phyloP scores from a whole-genome alignment of 352 stramenopile species.

The Phytophthora parvispora region DNA sequence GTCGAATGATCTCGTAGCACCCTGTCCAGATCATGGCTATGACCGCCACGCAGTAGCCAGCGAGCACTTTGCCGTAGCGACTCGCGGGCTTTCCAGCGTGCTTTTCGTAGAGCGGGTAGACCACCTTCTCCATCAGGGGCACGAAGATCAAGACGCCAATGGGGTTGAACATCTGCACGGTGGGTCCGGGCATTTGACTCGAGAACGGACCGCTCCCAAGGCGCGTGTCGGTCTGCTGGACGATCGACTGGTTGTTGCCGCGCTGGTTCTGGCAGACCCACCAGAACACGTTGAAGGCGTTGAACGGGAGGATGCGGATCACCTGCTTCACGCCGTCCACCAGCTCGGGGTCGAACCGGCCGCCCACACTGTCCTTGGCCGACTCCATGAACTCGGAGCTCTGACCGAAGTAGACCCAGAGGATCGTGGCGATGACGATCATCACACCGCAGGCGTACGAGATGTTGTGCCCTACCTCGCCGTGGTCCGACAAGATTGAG shows the following conservation, averaged over 20 bases:
- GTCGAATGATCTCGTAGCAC: constrained; percentile 5
- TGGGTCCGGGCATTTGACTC: not conserved
- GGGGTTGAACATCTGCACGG: constrained; percentile 4
- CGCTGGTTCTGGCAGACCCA: constrained; percentile 2
- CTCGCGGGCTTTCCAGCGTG: not conserved
- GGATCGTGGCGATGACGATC: not conserved
- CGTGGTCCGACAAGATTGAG: constrained; percentile 1
- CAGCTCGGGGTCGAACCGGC: not conserved
- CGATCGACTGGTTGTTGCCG: constrained; percentile 1
- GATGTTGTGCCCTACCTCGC: constrained; percentile 1
- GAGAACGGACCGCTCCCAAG: not conserved
- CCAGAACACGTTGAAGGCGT: constrained; percentile 4
- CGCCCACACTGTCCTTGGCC: not conserved
- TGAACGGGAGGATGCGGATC: constrained; percentile 4
- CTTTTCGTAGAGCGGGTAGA: constrained; percentile 3
- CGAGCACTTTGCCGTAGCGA: constrained; percentile 1
- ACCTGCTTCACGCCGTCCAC: constrained; percentile 2
- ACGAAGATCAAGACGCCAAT: constrained; percentile 4
- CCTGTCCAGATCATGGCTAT: constrained; percentile 3
- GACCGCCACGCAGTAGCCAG: not conserved
- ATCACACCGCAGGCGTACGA: constrained; percentile 1
- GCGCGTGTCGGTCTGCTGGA: constrained; percentile 1
- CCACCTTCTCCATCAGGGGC: not conserved
- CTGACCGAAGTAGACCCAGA: constrained; percentile 2
- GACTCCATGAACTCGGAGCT: constrained; percentile 1